A percentile compares a stretch with the other conserved stretches of the same genome.
Conservation (phyloP, 148 eudicot genomes). For the Arctostaphylos glauca region DNA sequence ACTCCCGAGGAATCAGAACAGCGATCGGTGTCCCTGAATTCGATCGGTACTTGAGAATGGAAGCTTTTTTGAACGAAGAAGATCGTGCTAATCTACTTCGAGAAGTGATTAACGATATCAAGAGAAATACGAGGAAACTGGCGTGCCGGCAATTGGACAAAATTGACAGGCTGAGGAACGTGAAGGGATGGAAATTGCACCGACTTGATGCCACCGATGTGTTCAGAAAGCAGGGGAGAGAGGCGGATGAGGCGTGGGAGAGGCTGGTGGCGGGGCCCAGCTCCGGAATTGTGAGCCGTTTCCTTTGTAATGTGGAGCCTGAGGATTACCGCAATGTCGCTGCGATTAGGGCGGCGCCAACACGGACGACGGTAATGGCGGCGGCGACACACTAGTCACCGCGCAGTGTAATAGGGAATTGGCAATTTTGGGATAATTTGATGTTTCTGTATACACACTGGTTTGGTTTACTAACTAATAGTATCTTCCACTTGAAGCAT, state of each 20-base stretch:
- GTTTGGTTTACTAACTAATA: not conserved
- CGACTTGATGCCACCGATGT: constrained; percentile 63
- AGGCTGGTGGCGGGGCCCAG: constrained; percentile 42
- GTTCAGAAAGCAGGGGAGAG: constrained; percentile 34
- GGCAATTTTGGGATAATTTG: not conserved
- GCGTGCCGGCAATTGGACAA: constrained; percentile 54
- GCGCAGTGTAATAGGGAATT: not conserved
- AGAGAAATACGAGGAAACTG: constrained; percentile 45
- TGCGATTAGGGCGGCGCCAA: not conserved
- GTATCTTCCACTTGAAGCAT: constrained; percentile 7
- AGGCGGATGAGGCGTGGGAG: constrained; percentile 49
- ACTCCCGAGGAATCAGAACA: constrained; percentile 56
- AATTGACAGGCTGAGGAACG: constrained; percentile 38
- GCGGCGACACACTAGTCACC: constrained; percentile 4
- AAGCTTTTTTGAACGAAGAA: constrained; percentile 19
- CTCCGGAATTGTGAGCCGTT: constrained; percentile 28
- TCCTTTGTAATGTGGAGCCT: constrained; percentile 22
- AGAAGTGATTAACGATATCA: constrained; percentile 39
- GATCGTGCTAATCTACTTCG: constrained; percentile 28
- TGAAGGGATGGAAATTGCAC: constrained; percentile 60
- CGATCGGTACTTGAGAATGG: constrained; percentile 44
- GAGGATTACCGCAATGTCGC: not conserved
- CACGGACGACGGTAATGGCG: not conserved
- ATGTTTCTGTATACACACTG: not conserved
- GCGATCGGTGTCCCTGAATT: constrained; percentile 77